A percentile compares a stretch with the other conserved stretches of the same genome.
Evolutionary conservation across 306 rosid species (phyloP).

Genomic region (Astragalus glycyphyllos): DNA sequence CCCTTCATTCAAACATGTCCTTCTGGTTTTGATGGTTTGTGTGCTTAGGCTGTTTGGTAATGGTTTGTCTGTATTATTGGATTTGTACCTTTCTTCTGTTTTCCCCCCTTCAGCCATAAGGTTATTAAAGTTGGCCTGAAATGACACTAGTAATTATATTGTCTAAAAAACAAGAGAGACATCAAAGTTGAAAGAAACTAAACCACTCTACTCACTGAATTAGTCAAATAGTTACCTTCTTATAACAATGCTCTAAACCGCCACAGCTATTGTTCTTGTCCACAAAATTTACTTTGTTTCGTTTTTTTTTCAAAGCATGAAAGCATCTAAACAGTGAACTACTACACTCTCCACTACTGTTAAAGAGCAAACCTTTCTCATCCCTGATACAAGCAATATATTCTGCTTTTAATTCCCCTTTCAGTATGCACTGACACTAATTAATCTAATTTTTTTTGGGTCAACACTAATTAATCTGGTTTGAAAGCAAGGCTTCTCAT

Average conservation of each 20-base stretch:
- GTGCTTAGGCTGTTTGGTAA: slow-evolving; percentile 34
- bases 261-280: background rate
- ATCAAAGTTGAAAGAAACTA: background rate
- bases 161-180: background rate
- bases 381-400: background rate
- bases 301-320: background rate
- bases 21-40: slow-evolving; percentile 12
- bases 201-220: background rate
- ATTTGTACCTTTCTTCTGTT: background rate
- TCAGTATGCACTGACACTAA: background rate
- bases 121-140: slow-evolving; percentile 14
- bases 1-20: no score
- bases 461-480: background rate
- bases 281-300: background rate
- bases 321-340: slow-evolving; percentile 6
- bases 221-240: background rate
- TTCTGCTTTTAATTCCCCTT: background rate
- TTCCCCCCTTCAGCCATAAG: background rate
- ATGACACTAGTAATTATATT: background rate
- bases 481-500: background rate
- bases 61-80: background rate
- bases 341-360: background rate
- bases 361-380: background rate
- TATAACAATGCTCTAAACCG: slow-evolving; percentile 2
- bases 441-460: no score